Evolutionary conservation across 2,329 filamentous ascomycete species (phyloP), one percentile per base, ranked within the genome.

Genomic region (Paecilomyces variotii): DNA sequence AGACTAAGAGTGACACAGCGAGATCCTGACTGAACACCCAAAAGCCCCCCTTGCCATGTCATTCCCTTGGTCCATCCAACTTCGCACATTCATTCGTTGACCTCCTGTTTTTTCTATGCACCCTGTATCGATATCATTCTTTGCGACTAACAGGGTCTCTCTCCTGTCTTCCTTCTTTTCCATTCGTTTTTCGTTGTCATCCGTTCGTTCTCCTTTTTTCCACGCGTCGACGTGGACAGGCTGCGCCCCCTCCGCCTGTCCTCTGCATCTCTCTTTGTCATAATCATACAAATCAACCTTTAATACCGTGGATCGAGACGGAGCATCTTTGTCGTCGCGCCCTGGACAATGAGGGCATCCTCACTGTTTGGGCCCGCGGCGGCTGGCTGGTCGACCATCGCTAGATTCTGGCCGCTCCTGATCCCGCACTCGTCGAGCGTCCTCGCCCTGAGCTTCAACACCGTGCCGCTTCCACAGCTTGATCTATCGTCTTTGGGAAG

Each of bases 401-500:
- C 72, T 58, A 63, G 63, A 39, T 35, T 73, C 54, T 68, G 65
- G 62, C 57, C 61, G 9, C 58, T 68, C 14, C 55, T 58, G 28
- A 27, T 61, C 56, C 64, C 62, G 12, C 56, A 62, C 27, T 53
- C 58, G 5, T 55, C 64, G 32, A 62, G 57, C 24, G 57, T 64
- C 57, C 63, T 66, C 62, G 73, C 70, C 34, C 62, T 75, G 53
- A 69, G 71, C 54, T 74, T 76, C 63, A 68, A 70, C 26, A 63
- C 72, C 9, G 68, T 75, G 34, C 65, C 71, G 6, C 62, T 68
- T 34, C 74, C 74, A 14, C 66, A 74, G 12, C 62, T 99, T 70
- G 89, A 96, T 70, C 82, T 96, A 60, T 84, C 82, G 28, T 79
- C 86, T 59, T 79, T 99, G 35, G 94, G 94, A 59, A 85, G 89